Evolutionary conservation across 805 yeast genomes (phyloP), one percentile per base, ranked within the genome.

Genomic region (Metschnikowia chrysomelidarum): DNA sequence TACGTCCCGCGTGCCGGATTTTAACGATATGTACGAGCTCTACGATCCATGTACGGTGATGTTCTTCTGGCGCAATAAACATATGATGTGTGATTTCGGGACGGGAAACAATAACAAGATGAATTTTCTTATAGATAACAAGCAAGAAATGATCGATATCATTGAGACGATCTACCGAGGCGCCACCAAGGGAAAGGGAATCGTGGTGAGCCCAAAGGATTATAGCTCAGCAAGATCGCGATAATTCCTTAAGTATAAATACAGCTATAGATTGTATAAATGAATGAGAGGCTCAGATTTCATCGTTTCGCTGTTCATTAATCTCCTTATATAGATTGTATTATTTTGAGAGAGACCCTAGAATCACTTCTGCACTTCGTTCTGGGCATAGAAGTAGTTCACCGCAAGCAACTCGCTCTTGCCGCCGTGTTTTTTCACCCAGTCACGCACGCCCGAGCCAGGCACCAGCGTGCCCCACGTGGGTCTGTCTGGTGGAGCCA

Each of bases 41-140:
- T 85, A 81, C 54, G 98, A 89, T 51, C 94, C 96, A 11, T 76
- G 87, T 71, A 81, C 95, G 27, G 69, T 93, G 34, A 93, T 93
- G 98, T 89, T 91, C 55, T 91, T 93, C 59, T 87, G 75, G 62
- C 69, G 94, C 33, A 91, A 91, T 63, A 84, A 87, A 57, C 98
- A 91, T 59, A 89, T 91, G 95, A 80, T 93, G 94, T 87, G 96
- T 61, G 98, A 93, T 67, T 88, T 89, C 59, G 98, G 98, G 2
- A 93, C 98, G 0, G 98, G 98, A 20, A 88, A 93, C 56, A 93
- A 93, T 61, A 93, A 93, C 68, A 91, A 93, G 68, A 67, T 93
- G 66, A 88, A 87, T 54, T 91, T 91, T 60, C 51, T 57, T 34
- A 71, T 78, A 9, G 80, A 76, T 26, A 86, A 86, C 55, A 80